These are phyloP conservation scores for Chlamydomonas incerta DNA, from an alignment of 139 green algal species.

Conservation along the genomic window DNA sequence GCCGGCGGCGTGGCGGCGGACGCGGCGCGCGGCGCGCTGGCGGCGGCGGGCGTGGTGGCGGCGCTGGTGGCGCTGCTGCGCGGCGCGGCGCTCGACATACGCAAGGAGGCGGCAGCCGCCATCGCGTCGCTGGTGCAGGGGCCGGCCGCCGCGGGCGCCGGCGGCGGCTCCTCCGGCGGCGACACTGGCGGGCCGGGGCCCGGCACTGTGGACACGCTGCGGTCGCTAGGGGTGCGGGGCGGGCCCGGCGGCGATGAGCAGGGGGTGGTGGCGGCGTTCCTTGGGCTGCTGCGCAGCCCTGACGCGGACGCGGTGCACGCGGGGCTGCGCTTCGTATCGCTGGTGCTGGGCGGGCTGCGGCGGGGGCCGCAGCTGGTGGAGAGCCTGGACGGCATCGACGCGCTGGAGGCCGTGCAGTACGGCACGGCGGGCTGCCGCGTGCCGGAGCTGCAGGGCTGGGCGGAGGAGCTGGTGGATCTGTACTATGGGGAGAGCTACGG, in stretches of 20 bases:
- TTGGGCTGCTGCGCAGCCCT: slow-evolving; percentile 11
- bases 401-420: slow-evolving; percentile 36
- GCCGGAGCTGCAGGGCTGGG: slow-evolving; percentile 26
- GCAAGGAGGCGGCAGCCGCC: slow-evolving; percentile 30
- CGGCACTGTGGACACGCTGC: slow-evolving; percentile 1
- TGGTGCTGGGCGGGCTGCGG: slow-evolving; percentile 6
- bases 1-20: not conserved
- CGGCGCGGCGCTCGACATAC: not conserved
- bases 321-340: slow-evolving; percentile 5
- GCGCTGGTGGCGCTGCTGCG: slow-evolving; percentile 3
- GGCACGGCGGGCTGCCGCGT: not conserved
- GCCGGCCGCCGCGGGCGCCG: not conserved
- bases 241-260: not conserved
- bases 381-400: slow-evolving; percentile 35
- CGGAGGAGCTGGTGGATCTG: slow-evolving; percentile 25
- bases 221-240: not conserved
- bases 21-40: not conserved
- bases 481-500: slow-evolving; percentile 17
- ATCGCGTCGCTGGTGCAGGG: slow-evolving; percentile 4
- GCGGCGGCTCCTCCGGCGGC: not conserved
- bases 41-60: not conserved
- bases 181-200: not conserved
- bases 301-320: slow-evolving; percentile 24
- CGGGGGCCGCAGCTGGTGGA: slow-evolving; percentile 26
- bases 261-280: not conserved